phyloP scores from a whole-genome alignment of 1,139 yeast species.

The Blastobotrys capitulatus region DNA sequence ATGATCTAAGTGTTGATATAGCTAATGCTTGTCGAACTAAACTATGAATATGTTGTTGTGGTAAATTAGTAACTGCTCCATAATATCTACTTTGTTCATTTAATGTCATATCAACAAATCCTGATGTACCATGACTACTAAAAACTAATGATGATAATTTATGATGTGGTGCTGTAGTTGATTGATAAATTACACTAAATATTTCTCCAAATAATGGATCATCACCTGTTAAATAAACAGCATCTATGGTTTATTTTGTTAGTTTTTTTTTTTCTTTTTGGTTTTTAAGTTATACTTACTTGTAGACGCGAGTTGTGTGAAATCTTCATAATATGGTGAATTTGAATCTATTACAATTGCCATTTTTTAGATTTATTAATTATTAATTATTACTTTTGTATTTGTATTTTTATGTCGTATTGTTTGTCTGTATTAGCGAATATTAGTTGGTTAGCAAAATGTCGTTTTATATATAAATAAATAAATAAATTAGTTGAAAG shows the following conservation, averaged over 20 bases:
- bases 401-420: too few relatives aligned
- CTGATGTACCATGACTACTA: conserved; percentile 64
- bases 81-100: conserved; percentile 61
- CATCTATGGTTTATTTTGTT: conserved; percentile 20
- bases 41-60: conserved; percentile 45
- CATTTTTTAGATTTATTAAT: conserved; percentile 5
- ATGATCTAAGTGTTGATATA: conserved; percentile 63
- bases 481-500: neutral
- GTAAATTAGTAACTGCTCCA: conserved; percentile 72
- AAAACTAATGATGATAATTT: conserved; percentile 57
- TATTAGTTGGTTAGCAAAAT: neutral
- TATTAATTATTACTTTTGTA: neutral
- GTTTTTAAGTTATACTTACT: conserved; percentile 18
- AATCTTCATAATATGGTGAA: conserved; percentile 30
- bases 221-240: conserved; percentile 35
- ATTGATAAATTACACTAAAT: conserved; percentile 29
- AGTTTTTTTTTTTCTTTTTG: neutral
- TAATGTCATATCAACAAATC: conserved; percentile 56
- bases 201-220: conserved; percentile 34
- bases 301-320: conserved; percentile 19
- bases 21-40: conserved; percentile 74
- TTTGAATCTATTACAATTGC: conserved; percentile 31
- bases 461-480: neutral
- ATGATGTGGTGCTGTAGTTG: conserved; percentile 1
- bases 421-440: neutral